Base-by-base conservation (phyloP, 2,329 filamentous ascomycete species). In the Stemphylium lycopersici region DNA sequence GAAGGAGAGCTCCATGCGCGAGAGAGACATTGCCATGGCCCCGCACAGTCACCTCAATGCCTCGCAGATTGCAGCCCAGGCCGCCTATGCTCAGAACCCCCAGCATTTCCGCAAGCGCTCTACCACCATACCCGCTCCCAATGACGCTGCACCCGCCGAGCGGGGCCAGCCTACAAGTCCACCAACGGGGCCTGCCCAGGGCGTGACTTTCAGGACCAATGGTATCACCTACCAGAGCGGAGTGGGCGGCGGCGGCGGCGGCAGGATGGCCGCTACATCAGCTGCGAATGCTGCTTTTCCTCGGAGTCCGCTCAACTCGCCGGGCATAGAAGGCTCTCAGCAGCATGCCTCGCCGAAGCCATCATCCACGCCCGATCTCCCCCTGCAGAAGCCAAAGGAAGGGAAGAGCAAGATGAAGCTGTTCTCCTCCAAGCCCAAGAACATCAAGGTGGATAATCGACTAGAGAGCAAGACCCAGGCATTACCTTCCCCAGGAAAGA, bases 31-130 rank as follows among this genome's bases (percentile, higher is more conserved):
- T 80, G 22, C 80, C 83, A 70, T 74, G 67, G 77, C 78, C 58
- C 57, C 63, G 46, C 52, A 55, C 16, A 55, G 36, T 52, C 76
- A 76, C 31, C 67, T 86, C 74, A 75, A 77, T 76, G 86, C 89
- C n/a, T 91, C 89, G 73, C 88, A 91, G 73, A 91, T 92, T 60
- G 90, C 90, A 34, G 90, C 90, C 15, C 90, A 92, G 75, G 87
- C 90, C 8, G 90, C 90, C 50, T 86, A 89, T 68, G 86, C 90
- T 78, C 84, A 87, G 66, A 81, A 84, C 67, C 79, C 80, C 38
- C 73, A 76, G 59, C 74, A 74, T 64, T 79, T 73, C 54, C 81
- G 90, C 16, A 89, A 91, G 71, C 84, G 90, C 47, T 92, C 89
- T 12, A 87, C 90, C 72, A 91, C 90, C 0, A 85, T 90, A 7